Conservation (phyloP, 352 stramenopile genomes). For the Lagenidium giganteum region DNA sequence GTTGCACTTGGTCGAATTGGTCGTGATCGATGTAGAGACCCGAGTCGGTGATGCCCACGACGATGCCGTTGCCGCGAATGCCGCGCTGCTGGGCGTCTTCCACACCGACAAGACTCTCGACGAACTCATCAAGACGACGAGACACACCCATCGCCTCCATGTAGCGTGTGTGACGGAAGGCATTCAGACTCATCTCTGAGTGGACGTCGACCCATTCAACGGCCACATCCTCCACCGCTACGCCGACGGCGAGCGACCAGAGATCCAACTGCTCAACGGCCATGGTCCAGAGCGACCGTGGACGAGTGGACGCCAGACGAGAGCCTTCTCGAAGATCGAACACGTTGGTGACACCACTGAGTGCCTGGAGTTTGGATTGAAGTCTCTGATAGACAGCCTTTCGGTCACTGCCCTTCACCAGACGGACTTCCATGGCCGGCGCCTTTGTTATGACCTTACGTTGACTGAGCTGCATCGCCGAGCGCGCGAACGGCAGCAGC, state of each 20-base stretch:
- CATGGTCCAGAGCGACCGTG: conserved; percentile 45
- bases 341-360: conserved; percentile 58
- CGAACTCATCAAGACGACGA: conserved; percentile 60
- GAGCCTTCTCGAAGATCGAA: conserved; percentile 30
- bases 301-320: conserved; percentile 10
- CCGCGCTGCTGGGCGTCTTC: conserved; percentile 48
- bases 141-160: conserved; percentile 9
- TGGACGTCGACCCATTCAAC: conserved; percentile 66
- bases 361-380: conserved; percentile 23
- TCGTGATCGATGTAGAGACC: conserved; percentile 80
- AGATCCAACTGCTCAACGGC: conserved; percentile 41
- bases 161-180: not conserved
- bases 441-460: conserved; percentile 13
- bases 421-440: conserved; percentile 55
- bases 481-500: conserved; percentile 64
- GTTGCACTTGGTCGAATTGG: conserved; percentile 70
- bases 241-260: conserved; percentile 49
- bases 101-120: conserved; percentile 55
- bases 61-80: conserved; percentile 62
- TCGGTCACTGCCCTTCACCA: conserved; percentile 33
- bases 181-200: conserved; percentile 25
- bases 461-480: conserved; percentile 28
- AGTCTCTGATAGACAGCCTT: conserved; percentile 27
- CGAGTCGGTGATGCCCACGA: conserved; percentile 81
- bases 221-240: conserved; percentile 36